phyloP scores from a whole-genome alignment of 108 stramenopile genomes.

The Nannochloropsis salina region DNA sequence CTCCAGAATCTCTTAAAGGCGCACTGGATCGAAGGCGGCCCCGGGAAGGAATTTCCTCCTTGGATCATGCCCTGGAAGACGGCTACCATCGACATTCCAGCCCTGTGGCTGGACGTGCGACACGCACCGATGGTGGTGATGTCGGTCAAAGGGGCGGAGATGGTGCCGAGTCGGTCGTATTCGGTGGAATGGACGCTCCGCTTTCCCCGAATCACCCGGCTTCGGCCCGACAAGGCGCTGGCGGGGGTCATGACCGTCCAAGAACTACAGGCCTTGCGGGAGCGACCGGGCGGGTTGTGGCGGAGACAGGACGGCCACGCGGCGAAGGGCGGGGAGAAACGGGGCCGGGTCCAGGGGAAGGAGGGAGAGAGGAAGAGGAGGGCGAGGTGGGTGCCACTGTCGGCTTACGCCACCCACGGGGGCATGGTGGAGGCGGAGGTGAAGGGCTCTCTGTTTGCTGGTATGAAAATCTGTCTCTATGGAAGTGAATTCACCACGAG shows the following conservation, averaged over 20 bases:
- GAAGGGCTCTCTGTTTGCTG: neutral
- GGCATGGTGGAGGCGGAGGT: neutral
- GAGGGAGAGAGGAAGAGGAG: neutral
- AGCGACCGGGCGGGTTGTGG: neutral
- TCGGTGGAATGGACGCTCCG: neutral
- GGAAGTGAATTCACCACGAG: neutral
- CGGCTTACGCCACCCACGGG: neutral
- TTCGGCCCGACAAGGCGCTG: neutral
- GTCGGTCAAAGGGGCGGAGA: neutral
- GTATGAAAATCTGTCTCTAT: constrained; percentile 1
- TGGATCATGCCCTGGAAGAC: neutral
- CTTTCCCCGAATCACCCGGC: constrained; percentile 12
- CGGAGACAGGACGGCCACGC: neutral
- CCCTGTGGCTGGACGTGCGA: neutral
- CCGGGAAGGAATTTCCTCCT: neutral
- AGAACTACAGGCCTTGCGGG: neutral
- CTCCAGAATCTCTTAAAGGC: neutral
- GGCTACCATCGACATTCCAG: neutral
- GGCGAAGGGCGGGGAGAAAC: neutral
- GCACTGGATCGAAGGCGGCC: neutral
- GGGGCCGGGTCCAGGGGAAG: neutral
- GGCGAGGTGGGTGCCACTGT: neutral
- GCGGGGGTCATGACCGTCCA: neutral
- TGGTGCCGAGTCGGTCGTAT: neutral
- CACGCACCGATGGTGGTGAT: neutral